Evolutionary conservation across 352 stramenopile genomes (phyloP).

Genomic region (Thalassiosira hispida): DNA sequence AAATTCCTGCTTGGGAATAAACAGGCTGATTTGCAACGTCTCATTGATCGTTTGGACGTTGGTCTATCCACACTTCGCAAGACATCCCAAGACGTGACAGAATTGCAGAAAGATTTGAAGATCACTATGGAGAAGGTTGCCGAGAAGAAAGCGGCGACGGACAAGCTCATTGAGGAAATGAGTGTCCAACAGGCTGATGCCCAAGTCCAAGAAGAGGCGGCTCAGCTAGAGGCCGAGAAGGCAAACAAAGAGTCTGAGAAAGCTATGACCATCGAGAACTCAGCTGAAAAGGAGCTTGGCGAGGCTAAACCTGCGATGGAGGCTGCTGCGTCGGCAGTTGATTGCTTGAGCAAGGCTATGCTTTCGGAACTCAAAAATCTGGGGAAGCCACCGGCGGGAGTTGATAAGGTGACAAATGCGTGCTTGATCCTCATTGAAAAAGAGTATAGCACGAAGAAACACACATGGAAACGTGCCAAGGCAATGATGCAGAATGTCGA

Average conservation of each 20-base stretch:
- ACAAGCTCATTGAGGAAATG: slow-evolving; percentile 93
- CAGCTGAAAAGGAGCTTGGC: slow-evolving; percentile 93
- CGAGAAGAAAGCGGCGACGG: slow-evolving; percentile 94
- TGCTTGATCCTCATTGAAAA: slow-evolving; percentile 97
- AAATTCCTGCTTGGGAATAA: slow-evolving; percentile 95
- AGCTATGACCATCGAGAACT: slow-evolving; percentile 91
- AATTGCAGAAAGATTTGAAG: slow-evolving; percentile 94
- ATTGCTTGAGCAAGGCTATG: slow-evolving; percentile 95
- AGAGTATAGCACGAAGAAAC: slow-evolving; percentile 97
- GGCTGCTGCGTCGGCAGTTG: slow-evolving; percentile 92
- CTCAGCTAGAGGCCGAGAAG: slow-evolving; percentile 93
- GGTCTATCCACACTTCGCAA: slow-evolving; percentile 95
- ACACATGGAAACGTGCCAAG: slow-evolving; percentile 94
- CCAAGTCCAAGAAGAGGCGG: slow-evolving; percentile 94
- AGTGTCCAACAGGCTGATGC: slow-evolving; percentile 91
- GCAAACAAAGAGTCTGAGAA: slow-evolving; percentile 91
- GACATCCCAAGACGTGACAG: slow-evolving; percentile 94
- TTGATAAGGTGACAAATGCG: slow-evolving; percentile 95
- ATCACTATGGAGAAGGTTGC: slow-evolving; percentile 95
- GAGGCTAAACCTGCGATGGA: slow-evolving; percentile 97
- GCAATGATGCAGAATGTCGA: slow-evolving; percentile 99
- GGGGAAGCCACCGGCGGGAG: slow-evolving; percentile 92
- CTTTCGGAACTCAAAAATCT: slow-evolving; percentile 97
- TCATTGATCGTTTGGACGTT: slow-evolving; percentile 96
- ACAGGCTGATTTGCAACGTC: slow-evolving; percentile 92